Percentiles rank a stretch among this genome's conserved stretches.
These are phyloP conservation scores for Ajuga chamaepitys DNA, from an alignment of 257 asterid genomes.

Conservation along the genomic window DNA sequence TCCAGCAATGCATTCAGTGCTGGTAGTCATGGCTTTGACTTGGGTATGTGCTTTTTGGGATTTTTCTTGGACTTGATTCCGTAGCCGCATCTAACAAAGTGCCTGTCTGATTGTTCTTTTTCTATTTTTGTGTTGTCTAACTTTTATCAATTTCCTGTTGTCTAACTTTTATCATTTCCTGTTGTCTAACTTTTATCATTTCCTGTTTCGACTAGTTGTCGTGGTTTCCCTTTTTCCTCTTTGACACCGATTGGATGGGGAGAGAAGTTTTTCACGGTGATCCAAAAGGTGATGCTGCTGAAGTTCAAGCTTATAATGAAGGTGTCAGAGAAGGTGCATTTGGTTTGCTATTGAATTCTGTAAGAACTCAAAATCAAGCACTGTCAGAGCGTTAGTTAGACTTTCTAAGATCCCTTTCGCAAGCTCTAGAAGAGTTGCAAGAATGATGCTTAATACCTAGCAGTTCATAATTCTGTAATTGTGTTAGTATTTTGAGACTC, in stretches of 20 bases:
- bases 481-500: not conserved
- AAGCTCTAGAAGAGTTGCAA: conserved; percentile 1
- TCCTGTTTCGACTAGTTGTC: conserved; percentile 51
- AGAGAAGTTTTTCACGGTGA: conserved; percentile 98
- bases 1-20: conserved; percentile 93
- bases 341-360: conserved; percentile 99
- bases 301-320: conserved; percentile 70
- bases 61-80: not conserved
- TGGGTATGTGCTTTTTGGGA: conserved; percentile 56
- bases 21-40: conserved; percentile 96
- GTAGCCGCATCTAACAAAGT: not conserved
- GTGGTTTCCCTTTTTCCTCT: conserved; percentile 98
- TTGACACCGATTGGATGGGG: conserved; percentile 99
- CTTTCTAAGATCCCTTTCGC: conserved; percentile 11
- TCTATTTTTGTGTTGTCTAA: conserved; percentile 5
- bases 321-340: conserved; percentile 99
- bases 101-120: not conserved
- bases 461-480: not conserved
- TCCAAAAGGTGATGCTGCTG: conserved; percentile 73
- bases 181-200: conserved; percentile 6
- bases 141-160: conserved; percentile 12
- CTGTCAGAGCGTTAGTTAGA: conserved; percentile 20
- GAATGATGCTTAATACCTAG: conserved; percentile 7
- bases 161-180: conserved; percentile 6
- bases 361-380: conserved; percentile 73